Base-by-base conservation (phyloP, 2,329 filamentous ascomycete genomes). In the Exutisphaerella laricina region DNA sequence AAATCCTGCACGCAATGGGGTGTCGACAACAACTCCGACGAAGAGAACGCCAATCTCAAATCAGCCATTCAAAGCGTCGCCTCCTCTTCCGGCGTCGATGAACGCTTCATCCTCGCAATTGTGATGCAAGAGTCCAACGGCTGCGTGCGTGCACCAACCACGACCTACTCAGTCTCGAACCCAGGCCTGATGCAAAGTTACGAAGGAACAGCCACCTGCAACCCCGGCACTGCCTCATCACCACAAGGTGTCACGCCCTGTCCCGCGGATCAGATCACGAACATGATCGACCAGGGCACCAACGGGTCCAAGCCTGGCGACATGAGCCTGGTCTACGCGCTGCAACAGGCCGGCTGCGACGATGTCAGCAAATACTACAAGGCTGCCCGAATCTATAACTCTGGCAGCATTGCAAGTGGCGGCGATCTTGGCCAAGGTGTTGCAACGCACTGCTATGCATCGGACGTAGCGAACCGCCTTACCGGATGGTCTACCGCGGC, bases 361-460 rank as follows among this genome's bases (percentile, higher is more conserved):
- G 62, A 65, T 45, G 64, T 62, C 28, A 59, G 59, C 42, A 68
- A 67, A 32, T 73, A 66, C 62, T 75, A 74, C 59, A 66, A 62
- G 43, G 72, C 66, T 1, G 69, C 71, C n/a, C 62, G 71, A 20
- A 66, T 70, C 22, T 75, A 75, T 63, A 76, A 76, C 58, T 71
- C 68, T 13, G 72, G 72, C 21, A 46, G 43, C n/a, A 39, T 60
- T 8, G 42, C 49, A 5, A 12, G 16, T 8, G 47, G 51, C 34
- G 60, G 57, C 26, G 63, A 71, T 48, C 52, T 73, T 62, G 70
- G 50, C 48, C 70, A n/a, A 57, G 69, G 69, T 35, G 63, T 72
- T 52, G 67, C 66, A 9, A 74, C 71, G n/a, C 68, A 70, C 49
- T 77, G 74, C 64, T 78, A 78, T 53, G 61, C 67, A n/a, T 66